Base-by-base conservation (phyloP, 2,329 filamentous ascomycete species). In the Sphaerostilbella broomeana region DNA sequence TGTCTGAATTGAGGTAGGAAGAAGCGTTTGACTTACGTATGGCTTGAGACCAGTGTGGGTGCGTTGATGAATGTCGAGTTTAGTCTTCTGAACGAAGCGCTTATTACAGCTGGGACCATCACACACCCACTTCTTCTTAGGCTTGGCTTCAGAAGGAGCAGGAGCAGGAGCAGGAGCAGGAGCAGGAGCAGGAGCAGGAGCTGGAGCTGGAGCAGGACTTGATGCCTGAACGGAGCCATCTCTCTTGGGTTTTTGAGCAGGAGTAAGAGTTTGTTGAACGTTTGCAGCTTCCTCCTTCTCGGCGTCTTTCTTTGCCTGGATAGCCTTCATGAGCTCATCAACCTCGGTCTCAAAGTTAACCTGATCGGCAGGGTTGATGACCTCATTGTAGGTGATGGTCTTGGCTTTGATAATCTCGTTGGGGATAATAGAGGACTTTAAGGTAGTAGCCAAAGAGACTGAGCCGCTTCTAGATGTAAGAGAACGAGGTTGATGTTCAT, bases 31-130 rank as follows among this genome's bases (percentile, higher is more conserved):
- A 24, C 22, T 7, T 12, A 24, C 22, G 12, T 90, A 95, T 44
- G 90, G 90, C 59, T 88, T 92, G 39, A 84, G 79, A 12, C 90
- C 90, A 2, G 86, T 95, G 61, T 97, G 90, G 4, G 84, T 81
- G 48, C 89, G 76, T 29, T 77, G 80, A 60, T 97, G 90, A 33
- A 94, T 95, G 46, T 92, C 84, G 9, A 95, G 72, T 53, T 97
- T 90, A 1, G 89, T 94, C 65, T 90, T 94, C 57, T 97, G 90
- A 43, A 78, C 79, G 61, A 95, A 97, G 46, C 75, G 79, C 68
- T 92, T 94, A 50, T 72, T 70, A 60, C 90, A 97, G 26, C 77
- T 77, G 6, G 79, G 73, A 28, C 86, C 71, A 13, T 72, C 74
- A 63, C 92, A 97, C 15, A 74, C 66, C 58, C 89, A 87, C 53